Base-by-base conservation (phyloP, 176 grass and related monocot species). In the Aegilops bicornis region DNA sequence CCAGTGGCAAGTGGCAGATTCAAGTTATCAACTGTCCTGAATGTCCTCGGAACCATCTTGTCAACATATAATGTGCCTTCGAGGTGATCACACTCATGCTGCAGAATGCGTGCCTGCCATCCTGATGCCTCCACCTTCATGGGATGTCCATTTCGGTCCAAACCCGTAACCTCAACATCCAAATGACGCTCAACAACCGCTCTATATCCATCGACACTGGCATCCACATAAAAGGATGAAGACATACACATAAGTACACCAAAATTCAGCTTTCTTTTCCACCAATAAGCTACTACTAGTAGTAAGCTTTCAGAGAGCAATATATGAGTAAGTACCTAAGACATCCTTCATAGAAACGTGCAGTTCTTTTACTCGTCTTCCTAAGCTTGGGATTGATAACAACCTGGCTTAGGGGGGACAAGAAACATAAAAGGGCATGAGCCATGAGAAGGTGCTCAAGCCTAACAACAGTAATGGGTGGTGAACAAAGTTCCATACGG, bases 41-140 rank as follows among this genome's bases (percentile, higher is more conserved):
- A 96, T 86, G 97, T 96, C 72, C 87, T 98, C 8, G 91, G 90
- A 19, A 94, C 59, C 92, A 98, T 98, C 79, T 94, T 98, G 71
- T 98, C 94, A 80, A 98, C 94, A 83, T 96, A 98, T 11, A 98
- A 62, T 12, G 82, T 94, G 73, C 97, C 97, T 64, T 98, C 92
- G 32, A 96, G 94, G 84, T 98, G 97, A 91, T 98, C 94, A 23
- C 92, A 96, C 84, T 98, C 97, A 4, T 98, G 97, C 73, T 98
- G 97, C 71, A 96, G 82, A 36, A 98, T 98, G 33, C 97, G 97
- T 63, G 92, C 94, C 39, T 96, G 92, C 97, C 97, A 98, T 45
- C 97, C 97, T 69, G 81, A 89, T 69, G 97, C 94, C 31, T 94
- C 87, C 29, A 96, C 66, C 84, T 96, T 96, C 14, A 98, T 91